Evolutionary conservation across 2,329 filamentous ascomycete species (phyloP), one percentile per base, ranked within the genome.

Genomic region (Coniochaeta prunicola): DNA sequence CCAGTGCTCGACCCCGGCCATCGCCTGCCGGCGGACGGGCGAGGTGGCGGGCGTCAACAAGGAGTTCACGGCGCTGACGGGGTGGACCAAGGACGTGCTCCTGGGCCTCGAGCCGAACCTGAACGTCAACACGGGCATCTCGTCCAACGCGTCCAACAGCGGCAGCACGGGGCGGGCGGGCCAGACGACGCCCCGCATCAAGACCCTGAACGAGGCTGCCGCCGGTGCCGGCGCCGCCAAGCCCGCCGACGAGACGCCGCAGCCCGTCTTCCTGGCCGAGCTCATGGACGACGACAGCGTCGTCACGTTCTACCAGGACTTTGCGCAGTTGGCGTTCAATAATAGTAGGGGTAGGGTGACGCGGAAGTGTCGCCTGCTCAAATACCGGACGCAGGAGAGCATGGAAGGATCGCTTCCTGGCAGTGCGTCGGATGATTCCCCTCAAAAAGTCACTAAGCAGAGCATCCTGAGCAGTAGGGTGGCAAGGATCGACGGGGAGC

Each of bases 11-110:
- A 96, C 92, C 4, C 94, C 94, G 0, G 96, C 92, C 0, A 86
- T 99, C 59, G 91, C 97, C 28, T 96, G 91, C 68, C 86, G 94
- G 54, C 86, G 94, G 54, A 96, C 92, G 0, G 94, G 94, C 56
- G 94, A 97, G 71, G 86, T 99, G n/a, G 92, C 92, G 0, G 91
- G 91, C 3, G 91, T 96, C 24, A 96, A 94, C 70, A 96, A 97
- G 73, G 94, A 97, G 71, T 99, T 99, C 66, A 91, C 88, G n/a
- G 89, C 96, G 31, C 77, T 99, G 58, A 97, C 94, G 0, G 94
- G 93, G 5, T 99, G 94, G 94, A 90, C 87, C 57, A 92, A 92
- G 68, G 89, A 94, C 54, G 87, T 97, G 0, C 78, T 99, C 1
- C 80, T 97, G 0, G 94, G 94, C 55, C 90, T 92, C 67, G 89